These are phyloP conservation scores for Backusella liffmaniae DNA, from an alignment of 192 early-diverging fungal species.

Conservation along the genomic window DNA sequence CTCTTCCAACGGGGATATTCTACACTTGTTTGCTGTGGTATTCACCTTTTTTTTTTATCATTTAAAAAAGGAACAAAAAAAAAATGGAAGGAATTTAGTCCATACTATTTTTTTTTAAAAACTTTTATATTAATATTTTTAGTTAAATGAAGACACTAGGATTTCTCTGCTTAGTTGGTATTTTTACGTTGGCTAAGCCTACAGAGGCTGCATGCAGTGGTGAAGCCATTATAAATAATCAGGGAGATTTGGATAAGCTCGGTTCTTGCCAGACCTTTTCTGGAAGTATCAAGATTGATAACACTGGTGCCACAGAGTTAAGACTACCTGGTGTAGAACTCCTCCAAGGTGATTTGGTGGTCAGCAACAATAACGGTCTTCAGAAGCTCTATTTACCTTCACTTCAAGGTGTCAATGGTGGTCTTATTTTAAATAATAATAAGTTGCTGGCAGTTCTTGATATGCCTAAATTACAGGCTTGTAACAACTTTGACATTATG, in stretches of 20 bases:
- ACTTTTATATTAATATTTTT: background rate
- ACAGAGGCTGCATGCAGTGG: conserved; percentile 18
- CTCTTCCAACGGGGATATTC: background rate
- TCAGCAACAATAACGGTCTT: conserved; percentile 24
- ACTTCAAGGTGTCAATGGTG: conserved; percentile 32
- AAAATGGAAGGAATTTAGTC: background rate
- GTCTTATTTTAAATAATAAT: conserved; percentile 22
- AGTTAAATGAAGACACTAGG: background rate
- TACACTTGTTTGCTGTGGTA: background rate
- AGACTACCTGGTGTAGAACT: conserved; percentile 18
- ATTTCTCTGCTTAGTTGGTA: background rate
- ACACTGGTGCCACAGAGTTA: conserved; percentile 9
- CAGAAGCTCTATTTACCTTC: conserved; percentile 12
- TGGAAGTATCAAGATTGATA: conserved; percentile 32
- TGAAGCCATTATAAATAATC: conserved; percentile 18
- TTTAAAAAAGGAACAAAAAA: background rate
- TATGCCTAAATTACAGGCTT: conserved; percentile 9
- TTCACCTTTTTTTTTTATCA: background rate
- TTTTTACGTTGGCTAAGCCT: background rate
- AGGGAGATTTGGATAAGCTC: conserved; percentile 31
- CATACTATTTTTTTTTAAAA: background rate
- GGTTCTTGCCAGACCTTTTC: conserved; percentile 23
- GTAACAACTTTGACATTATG: conserved; percentile 15
- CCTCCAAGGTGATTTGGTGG: conserved; percentile 22
- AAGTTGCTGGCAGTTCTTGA: conserved; percentile 16